Base-by-base conservation (phyloP, 495 filamentous ascomycete species). In the Lophium mytilinum region DNA sequence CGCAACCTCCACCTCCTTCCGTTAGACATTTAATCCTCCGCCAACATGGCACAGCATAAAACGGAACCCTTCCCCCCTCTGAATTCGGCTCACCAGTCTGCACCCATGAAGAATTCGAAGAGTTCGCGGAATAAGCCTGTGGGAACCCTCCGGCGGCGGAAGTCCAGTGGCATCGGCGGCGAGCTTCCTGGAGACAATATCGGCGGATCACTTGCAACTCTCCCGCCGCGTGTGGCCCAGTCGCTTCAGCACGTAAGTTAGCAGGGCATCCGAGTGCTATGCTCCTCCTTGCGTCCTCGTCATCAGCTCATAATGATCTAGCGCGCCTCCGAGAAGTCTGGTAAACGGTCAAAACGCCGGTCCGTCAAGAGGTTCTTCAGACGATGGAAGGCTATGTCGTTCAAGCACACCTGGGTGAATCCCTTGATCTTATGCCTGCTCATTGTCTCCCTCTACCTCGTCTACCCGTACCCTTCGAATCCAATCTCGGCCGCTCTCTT, bases 401-500 rank as follows among this genome's bases (percentile, higher is more conserved):
- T 73, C 37, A 62, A 65, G 18, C 73, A 76, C 60, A 76, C 73
- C 21, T 76, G 73, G 73, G 50, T 91, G 52, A 80, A 86, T 47
- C 93, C 94, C 19, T 77, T 95, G 15, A 68, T 89, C 53, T 72
- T 94, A 36, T 68, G 90, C 57, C 30, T 76, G 49, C 67, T 85
- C 67, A 75, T 90, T 58, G 68, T 91, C 53, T 66, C 73, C 33
- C 73, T 84, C 48, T 96, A 89, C 69, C 81, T 82, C 55, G 65
- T 92, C 63, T 88, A 93, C 69, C 94, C 93, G 10, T 84, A 78
- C 55, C 72, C 84, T 40, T 80, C 83, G 51, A 98, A 97, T 71
- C 91, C 89, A 18, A 67, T 97, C 66, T 79, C 91, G 73, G 78
- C 76, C 71, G 92, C 89, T 64, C 83, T 98, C 69, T 96, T 96